Conservation (phyloP, 768 basidiomycete genomes). For the Porphyrellus cyaneotinctus region DNA sequence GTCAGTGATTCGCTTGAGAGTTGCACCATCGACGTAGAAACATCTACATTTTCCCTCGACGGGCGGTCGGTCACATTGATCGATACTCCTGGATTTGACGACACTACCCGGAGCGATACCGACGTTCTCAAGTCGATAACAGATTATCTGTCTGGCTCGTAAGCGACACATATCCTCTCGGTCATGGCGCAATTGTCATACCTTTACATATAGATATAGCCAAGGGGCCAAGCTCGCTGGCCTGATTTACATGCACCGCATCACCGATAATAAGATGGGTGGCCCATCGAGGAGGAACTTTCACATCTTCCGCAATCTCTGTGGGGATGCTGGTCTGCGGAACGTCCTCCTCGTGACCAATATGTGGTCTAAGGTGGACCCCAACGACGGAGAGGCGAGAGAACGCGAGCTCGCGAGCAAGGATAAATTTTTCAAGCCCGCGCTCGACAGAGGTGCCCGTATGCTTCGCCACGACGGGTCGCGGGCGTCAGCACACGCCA, state of each 20-base stretch:
- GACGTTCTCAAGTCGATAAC: slow-evolving; percentile 46
- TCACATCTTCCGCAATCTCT: slow-evolving; percentile 47
- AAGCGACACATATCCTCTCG: slow-evolving; percentile 5
- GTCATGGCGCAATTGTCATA: background rate
- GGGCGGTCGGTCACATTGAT: slow-evolving; percentile 43
- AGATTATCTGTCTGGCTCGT: slow-evolving; percentile 28
- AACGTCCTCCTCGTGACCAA: slow-evolving; percentile 51
- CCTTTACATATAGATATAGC: slow-evolving; percentile 22
- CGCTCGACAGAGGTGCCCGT: slow-evolving; percentile 43
- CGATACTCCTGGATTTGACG: slow-evolving; percentile 62
- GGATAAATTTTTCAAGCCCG: slow-evolving; percentile 49
- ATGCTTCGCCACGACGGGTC: slow-evolving; percentile 43
- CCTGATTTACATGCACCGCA: slow-evolving; percentile 51
- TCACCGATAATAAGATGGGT: slow-evolving; percentile 46
- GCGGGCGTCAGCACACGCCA: slow-evolving; percentile 38
- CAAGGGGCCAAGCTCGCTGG: slow-evolving; percentile 32
- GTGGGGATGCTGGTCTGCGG: slow-evolving; percentile 43
- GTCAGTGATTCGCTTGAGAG: slow-evolving; percentile 27
- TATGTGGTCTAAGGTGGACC: slow-evolving; percentile 46
- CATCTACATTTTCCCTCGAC: slow-evolving; percentile 41
- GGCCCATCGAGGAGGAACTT: slow-evolving; percentile 50
- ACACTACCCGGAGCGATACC: slow-evolving; percentile 44
- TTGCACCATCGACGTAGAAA: slow-evolving; percentile 23
- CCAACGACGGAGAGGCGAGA: slow-evolving; percentile 34
- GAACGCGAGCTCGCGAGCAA: slow-evolving; percentile 42